phyloP scores from a whole-genome alignment of 2,329 filamentous ascomycete species.

The Stachybotrys elegans region DNA sequence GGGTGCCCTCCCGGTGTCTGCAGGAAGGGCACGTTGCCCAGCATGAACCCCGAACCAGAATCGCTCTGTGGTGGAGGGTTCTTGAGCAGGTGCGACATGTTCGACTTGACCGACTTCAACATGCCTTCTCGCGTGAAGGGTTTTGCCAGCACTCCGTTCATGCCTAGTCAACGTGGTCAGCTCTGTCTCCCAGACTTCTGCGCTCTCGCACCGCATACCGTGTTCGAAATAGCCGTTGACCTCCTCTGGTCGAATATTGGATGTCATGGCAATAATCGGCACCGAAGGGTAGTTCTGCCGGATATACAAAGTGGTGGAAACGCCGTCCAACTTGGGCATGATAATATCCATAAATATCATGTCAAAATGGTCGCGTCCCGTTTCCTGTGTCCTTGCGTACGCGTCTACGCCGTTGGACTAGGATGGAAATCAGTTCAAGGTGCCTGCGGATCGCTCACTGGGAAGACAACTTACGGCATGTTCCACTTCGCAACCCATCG shows the following conservation, averaged over 20 bases:
- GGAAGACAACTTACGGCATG: slow-evolving; percentile 49
- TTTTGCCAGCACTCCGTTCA: slow-evolving; percentile 96
- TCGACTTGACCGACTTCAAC: slow-evolving; percentile 80
- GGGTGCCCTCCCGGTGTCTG: slow-evolving; percentile 23
- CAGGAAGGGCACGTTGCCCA: slow-evolving; percentile 27
- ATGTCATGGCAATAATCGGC: slow-evolving; percentile 97
- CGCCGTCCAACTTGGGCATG: slow-evolving; percentile 93
- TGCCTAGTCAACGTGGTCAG: slow-evolving; percentile 61
- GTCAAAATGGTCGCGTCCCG: slow-evolving; percentile 48
- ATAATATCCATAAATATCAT: slow-evolving; percentile 90
- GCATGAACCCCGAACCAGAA: slow-evolving; percentile 26
- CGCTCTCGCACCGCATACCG: slow-evolving; percentile 54
- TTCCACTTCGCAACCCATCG: slow-evolving; percentile 63
- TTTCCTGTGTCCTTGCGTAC: slow-evolving; percentile 69
- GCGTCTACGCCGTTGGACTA: slow-evolving; percentile 77
- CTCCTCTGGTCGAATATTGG: slow-evolving; percentile 93
- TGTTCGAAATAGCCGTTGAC: slow-evolving; percentile 97
- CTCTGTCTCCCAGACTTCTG: slow-evolving; percentile 13
- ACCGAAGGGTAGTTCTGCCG: slow-evolving; percentile 76
- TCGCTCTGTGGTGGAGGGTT: slow-evolving; percentile 45
- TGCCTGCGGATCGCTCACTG: neutral
- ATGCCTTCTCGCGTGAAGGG: slow-evolving; percentile 90
- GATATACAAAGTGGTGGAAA: slow-evolving; percentile 90
- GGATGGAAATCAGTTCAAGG: slow-evolving; percentile 9
- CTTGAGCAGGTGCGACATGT: slow-evolving; percentile 79